A percentile compares a stretch with the other conserved stretches of the same genome.
These are phyloP conservation scores for Nicotiana otophora DNA, from an alignment of 257 asterid genomes.

Conservation along the genomic window DNA sequence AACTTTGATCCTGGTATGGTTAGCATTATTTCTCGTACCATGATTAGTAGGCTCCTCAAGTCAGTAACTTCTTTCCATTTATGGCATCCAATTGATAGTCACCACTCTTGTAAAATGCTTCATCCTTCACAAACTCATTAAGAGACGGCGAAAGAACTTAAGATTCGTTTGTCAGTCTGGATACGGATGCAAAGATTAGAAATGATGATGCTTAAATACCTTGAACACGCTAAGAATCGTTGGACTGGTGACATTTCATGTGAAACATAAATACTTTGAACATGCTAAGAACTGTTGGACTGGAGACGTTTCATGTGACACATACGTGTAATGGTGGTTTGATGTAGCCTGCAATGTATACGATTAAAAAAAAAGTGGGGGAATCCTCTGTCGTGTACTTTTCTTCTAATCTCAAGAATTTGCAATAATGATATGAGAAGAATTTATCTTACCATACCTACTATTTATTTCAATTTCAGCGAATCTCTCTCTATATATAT, in stretches of 20 bases:
- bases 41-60: background rate
- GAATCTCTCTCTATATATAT: no score
- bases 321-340: background rate
- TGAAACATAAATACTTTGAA: background rate
- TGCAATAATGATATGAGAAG: background rate
- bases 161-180: background rate
- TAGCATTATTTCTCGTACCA: background rate
- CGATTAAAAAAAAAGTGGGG: background rate
- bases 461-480: no score
- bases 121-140: background rate
- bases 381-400: background rate
- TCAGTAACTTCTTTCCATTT: background rate
- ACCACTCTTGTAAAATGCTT: background rate
- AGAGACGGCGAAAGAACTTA: background rate
- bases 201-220: background rate
- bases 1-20: background rate
- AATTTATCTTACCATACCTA: background rate
- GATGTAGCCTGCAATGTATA: background rate
- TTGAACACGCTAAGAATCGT: background rate
- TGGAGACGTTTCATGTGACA: background rate
- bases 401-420: background rate
- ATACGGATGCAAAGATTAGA: background rate
- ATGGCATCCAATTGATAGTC: background rate
- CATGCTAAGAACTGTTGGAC: background rate
- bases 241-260: background rate